phyloP scores from a whole-genome alignment of 306 rosid species.

The Erythrophleum fordii region DNA sequence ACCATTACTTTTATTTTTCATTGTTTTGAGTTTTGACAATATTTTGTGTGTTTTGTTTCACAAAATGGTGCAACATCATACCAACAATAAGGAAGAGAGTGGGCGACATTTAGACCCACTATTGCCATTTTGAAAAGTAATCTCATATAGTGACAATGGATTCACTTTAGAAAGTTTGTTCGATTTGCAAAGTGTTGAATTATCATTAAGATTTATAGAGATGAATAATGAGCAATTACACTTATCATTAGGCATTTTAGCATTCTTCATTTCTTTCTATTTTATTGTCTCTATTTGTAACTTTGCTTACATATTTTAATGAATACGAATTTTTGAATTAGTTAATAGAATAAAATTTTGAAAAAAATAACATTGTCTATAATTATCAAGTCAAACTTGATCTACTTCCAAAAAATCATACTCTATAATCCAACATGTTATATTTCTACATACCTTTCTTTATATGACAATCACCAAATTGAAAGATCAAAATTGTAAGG shows the following conservation, averaged over 20 bases:
- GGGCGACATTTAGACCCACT: constrained; percentile 57
- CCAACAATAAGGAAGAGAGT: constrained; percentile 49
- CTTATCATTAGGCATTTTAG: no score
- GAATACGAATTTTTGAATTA: constrained; percentile 44
- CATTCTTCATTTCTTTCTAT: constrained; percentile 12
- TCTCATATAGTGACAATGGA: constrained; percentile 34
- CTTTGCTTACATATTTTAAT: constrained; percentile 34
- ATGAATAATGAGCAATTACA: no score
- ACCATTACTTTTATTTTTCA: neutral
- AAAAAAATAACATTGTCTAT: neutral
- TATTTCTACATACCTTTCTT: no score
- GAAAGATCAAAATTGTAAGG: no score
- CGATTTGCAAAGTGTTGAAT: constrained; percentile 36
- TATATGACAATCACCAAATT: no score
- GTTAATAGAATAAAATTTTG: neutral
- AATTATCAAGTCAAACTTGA: neutral
- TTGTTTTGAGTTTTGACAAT: neutral
- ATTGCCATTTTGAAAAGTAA: constrained; percentile 52
- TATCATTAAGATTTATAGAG: no score
- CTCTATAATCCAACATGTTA: no score
- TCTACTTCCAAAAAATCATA: no score
- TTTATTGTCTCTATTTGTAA: constrained; percentile 28
- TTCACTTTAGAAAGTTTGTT: constrained; percentile 38
- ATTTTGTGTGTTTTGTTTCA: constrained; percentile 19
- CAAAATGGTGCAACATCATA: constrained; percentile 72